A percentile compares a stretch with the other conserved stretches of the same genome.
Conservation (phyloP, 2,329 filamentous ascomycete species). For the Penicillium brasilianum region DNA sequence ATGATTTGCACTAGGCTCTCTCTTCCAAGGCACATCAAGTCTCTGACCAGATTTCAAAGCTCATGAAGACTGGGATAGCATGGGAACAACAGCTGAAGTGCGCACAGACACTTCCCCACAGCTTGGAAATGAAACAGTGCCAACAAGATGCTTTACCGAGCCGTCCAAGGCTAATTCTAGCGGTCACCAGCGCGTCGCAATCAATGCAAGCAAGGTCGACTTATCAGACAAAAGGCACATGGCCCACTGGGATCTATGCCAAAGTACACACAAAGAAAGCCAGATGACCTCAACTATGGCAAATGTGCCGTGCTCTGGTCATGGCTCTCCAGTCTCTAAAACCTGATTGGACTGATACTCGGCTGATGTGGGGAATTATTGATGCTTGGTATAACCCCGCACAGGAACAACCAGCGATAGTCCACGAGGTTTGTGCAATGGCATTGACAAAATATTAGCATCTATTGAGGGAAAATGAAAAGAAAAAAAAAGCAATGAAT, state of each 20-base stretch:
- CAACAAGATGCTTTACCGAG: neutral
- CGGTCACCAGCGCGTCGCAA: slow-evolving; percentile 1
- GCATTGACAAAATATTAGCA: neutral
- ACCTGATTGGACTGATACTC: slow-evolving; percentile 1
- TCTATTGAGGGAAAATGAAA: neutral
- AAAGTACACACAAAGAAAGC: neutral
- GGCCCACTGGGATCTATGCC: neutral
- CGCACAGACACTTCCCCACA: too few species aligned
- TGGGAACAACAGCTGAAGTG: too few species aligned
- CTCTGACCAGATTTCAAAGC: too few species aligned
- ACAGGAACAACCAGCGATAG: neutral
- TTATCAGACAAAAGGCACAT: slow-evolving; percentile 11
- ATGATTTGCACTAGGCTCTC: too few species aligned
- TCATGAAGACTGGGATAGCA: too few species aligned
- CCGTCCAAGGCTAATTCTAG: neutral
- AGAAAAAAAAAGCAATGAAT: neutral
- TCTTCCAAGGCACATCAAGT: too few species aligned
- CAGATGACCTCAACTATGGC: slow-evolving; percentile 9
- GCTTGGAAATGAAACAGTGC: too few species aligned
- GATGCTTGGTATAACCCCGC: slow-evolving; percentile 15
- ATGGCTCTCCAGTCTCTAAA: neutral
- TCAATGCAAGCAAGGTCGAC: neutral
- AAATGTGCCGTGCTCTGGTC: slow-evolving; percentile 8
- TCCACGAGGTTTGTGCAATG: neutral
- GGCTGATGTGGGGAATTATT: neutral